phyloP scores from a whole-genome alignment of 805 yeast genomes.

The Teunomyces cretensis region DNA sequence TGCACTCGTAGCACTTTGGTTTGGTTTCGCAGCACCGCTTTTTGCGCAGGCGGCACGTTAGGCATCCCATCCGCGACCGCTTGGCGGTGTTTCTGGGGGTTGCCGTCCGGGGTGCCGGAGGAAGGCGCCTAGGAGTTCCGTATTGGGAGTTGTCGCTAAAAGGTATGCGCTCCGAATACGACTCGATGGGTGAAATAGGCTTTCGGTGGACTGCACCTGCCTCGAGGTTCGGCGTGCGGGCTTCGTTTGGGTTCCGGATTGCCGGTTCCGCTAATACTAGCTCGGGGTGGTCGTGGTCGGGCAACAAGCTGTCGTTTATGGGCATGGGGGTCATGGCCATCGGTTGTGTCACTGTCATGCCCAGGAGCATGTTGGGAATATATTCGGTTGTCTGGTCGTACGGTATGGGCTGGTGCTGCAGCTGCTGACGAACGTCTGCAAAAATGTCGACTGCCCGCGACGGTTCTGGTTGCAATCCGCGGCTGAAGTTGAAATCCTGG shows the following conservation, averaged over 20 bases:
- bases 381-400: not conserved
- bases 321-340: not conserved
- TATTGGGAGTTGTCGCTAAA: not conserved
- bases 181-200: not conserved
- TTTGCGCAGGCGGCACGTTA: constrained; percentile 75
- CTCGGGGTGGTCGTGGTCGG: not conserved
- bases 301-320: not conserved
- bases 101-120: not conserved
- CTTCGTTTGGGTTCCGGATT: not conserved
- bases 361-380: not conserved
- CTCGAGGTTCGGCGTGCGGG: not conserved
- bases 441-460: not conserved
- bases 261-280: not conserved
- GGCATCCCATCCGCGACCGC: constrained; percentile 70
- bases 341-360: not conserved
- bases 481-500: not conserved
- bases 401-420: not conserved
- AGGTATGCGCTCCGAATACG: not conserved
- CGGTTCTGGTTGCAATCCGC: not conserved
- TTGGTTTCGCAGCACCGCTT: constrained; percentile 73
- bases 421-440: not conserved
- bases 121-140: not conserved
- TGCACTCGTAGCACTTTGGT: constrained; percentile 69
- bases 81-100: constrained; percentile 22
- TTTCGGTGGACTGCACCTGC: not conserved